phyloP scores from a whole-genome alignment of 495 filamentous ascomycete genomes.

The Podospora bellae-mahoneyi region DNA sequence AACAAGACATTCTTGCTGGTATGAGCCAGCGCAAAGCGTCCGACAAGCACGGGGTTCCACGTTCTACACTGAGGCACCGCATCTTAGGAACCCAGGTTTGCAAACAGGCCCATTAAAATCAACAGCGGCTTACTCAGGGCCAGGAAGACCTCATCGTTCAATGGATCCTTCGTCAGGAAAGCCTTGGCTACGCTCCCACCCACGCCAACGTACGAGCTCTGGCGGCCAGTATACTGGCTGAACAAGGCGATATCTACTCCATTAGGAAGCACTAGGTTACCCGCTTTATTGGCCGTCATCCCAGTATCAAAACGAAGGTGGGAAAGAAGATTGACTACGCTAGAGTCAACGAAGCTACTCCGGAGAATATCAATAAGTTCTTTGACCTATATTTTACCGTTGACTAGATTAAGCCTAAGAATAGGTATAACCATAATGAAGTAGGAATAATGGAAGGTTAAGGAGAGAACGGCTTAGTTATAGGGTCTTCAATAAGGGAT shows the following conservation, averaged over 20 bases:
- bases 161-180: neutral
- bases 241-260: too few relatives aligned
- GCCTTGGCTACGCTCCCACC: neutral
- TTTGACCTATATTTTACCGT: conserved; percentile 11
- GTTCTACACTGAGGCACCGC: neutral
- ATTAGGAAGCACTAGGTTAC: conserved; percentile 5
- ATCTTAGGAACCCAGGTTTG: neutral
- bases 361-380: conserved; percentile 8
- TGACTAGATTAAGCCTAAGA: conserved; percentile 9
- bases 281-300: conserved; percentile 7
- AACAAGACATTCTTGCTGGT: neutral
- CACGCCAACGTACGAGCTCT: neutral
- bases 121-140: conserved; percentile 4
- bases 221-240: neutral
- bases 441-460: conserved; percentile 13
- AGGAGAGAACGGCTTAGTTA: neutral
- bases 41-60: conserved; percentile 4
- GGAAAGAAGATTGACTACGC: neutral
- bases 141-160: neutral
- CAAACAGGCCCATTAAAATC: neutral
- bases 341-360: conserved; percentile 1
- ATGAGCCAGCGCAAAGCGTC: neutral
- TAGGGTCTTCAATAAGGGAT: conserved; percentile 5
- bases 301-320: conserved; percentile 3
- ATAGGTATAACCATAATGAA: conserved; percentile 14